Evolutionary conservation across 2,329 filamentous ascomycete genomes (phyloP).

Genomic region (Ustilaginoidea virens): DNA sequence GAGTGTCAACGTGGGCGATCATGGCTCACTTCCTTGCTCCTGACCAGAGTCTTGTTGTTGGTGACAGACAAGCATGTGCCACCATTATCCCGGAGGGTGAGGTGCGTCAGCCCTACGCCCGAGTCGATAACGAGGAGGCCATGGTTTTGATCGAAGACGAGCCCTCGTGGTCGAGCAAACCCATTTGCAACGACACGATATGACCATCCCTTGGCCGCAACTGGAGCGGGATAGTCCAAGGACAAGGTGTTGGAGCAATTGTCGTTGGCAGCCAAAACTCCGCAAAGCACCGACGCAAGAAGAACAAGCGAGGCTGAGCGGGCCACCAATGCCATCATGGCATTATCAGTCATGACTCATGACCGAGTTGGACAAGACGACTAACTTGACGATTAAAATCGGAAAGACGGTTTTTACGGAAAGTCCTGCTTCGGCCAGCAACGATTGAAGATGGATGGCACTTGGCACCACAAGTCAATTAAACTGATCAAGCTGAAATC

Average conservation of each 20-base stretch:
- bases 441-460: too few relatives aligned
- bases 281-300: too few relatives aligned
- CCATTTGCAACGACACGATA: conserved; percentile 26
- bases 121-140: conserved; percentile 29
- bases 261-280: background rate
- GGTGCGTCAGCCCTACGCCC: conserved; percentile 23
- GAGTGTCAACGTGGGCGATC: too few relatives aligned
- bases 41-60: conserved; percentile 20
- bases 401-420: too few relatives aligned
- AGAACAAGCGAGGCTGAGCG: too few relatives aligned
- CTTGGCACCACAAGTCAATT: too few relatives aligned
- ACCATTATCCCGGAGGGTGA: conserved; percentile 25
- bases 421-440: too few relatives aligned
- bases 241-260: conserved; percentile 19
- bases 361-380: too few relatives aligned
- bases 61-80: conserved; percentile 24
- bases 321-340: too few relatives aligned
- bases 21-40: conserved; percentile 22
- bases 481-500: too few relatives aligned
- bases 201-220: conserved; percentile 26
- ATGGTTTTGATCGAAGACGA: conserved; percentile 29
- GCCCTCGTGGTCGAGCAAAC: conserved; percentile 25
- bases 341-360: too few relatives aligned
- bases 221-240: conserved; percentile 20
- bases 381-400: too few relatives aligned